Base-by-base conservation (phyloP, 371 early-diverging fungal genomes). In the Syncephalis plumigaleata region DNA sequence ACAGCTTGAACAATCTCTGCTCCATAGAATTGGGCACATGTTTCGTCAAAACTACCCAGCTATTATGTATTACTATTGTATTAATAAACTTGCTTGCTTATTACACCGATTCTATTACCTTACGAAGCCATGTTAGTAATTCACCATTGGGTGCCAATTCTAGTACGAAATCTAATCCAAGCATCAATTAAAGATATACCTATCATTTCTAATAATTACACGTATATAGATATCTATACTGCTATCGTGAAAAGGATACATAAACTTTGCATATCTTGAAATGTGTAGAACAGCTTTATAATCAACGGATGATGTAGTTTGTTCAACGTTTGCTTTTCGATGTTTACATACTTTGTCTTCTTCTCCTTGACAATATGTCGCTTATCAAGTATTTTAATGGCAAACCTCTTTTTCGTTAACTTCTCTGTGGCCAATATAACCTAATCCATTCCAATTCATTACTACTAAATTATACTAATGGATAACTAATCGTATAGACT, bases 351-450 rank as follows among this genome's bases (percentile, higher is more conserved):
- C 59, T 93, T 93, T 45, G 77, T 80, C 65, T 93, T 94, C 53
- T 88, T 82, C 52, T 91, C 87, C 52, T 84, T 83, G 39, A 91
- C 77, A 51, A 90, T 88, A 55, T 88, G 91, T 45, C 78, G 73
- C 61, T 94, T 94, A 60, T 92, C 90, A 11, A 97, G 74, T 23
- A 92, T 78, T 52, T 97, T 97, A 39, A 91, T 76, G 11, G 98
- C 98, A 60, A 77, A 93, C 20, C 72, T 67, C 40, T 71, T 73
- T 24, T 63, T 68, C 9, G 77, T 77, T 25, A 61, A 56, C 46
- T 64, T 69, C 49, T 86, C 88, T 15, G 62, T 65, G 2, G 81
- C 89, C 39, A 70, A 61, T 2, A 85, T 66, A 2, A 88, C 79
- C 79, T 78, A 53, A n/a, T 15, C 13, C 3, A 55, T 56, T 5